Percentiles rank a stretch among this genome's conserved stretches.
Conservation (phyloP, 1,284 basidiomycete species). For the Leccinum griseonigrum region DNA sequence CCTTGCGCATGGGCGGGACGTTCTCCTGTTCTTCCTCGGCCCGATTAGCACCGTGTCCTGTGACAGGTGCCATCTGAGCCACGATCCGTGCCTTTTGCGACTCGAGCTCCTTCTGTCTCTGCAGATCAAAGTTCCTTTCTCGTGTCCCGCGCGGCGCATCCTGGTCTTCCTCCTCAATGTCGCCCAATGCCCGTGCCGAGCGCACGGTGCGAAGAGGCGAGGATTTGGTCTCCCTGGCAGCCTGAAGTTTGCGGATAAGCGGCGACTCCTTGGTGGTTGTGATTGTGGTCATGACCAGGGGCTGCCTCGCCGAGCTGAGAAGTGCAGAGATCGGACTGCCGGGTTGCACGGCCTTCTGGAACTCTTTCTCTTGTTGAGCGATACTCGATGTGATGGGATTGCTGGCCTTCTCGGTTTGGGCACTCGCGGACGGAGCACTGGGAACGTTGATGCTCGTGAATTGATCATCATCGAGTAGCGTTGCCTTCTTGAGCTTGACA, state of each 20-base stretch:
- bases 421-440: constrained; percentile 22
- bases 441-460: constrained; percentile 41
- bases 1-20: constrained; percentile 36
- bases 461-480: constrained; percentile 63
- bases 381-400: constrained; percentile 55
- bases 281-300: constrained; percentile 69
- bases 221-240: constrained; percentile 38
- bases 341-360: constrained; percentile 93
- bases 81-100: constrained; percentile 87
- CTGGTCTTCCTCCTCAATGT: constrained; percentile 50
- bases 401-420: constrained; percentile 32
- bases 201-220: constrained; percentile 39
- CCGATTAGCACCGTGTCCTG: constrained; percentile 34
- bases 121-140: constrained; percentile 47
- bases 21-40: constrained; percentile 46
- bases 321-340: constrained; percentile 93
- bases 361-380: constrained; percentile 91
- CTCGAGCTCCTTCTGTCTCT: constrained; percentile 71
- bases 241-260: constrained; percentile 54
- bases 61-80: constrained; percentile 79
- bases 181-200: constrained; percentile 41
- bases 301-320: constrained; percentile 85
- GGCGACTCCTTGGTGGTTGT: constrained; percentile 49
- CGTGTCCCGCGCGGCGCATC: constrained; percentile 34
- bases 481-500: constrained; percentile 55